Base-by-base conservation (phyloP, 1,139 yeast genomes). In the Candida sp. region DNA sequence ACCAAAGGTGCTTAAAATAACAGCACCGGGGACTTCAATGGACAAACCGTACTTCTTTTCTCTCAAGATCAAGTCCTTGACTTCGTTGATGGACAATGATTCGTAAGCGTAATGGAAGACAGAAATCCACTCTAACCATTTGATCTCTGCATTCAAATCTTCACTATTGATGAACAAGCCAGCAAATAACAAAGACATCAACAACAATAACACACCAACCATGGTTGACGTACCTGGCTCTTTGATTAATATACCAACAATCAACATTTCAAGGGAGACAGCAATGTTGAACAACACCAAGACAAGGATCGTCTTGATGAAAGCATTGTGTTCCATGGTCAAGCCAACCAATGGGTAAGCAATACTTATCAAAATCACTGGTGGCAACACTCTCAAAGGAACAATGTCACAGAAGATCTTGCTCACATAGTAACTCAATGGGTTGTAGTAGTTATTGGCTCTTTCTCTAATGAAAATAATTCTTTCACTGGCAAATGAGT, bases 11-110 rank as follows among this genome's bases (percentile, higher is more conserved):
- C 96, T 89, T 58, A 94, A 78, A 54, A 94, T 94, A 1, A 96
- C 96, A 1, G 99, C 98, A 5, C 99, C 99, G 0, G 99, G 99
- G n/a, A 94, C 96, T 68, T 92, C 97, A 58, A 94, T 94, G 47
- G 94, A 89, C 42, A 94, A 78, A 0, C 99, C 99, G 63, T 86
- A 94, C 69, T 94, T 94, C 66, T 86, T 86, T 65, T 94, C 99
- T 57, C 84, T 85, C 61, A 94, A 77, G 9, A 91, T 86, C 63
- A 94, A 78, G 47, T 90, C 90, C 63, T 86, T 88, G n/a, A 94
- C 98, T 67, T 94, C 99, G 66, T 94, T 94, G 49, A 94, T 93
- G 1, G 93, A 81, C 57, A 94, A 75, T 0, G 98, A 90, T 66
- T 94, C 99, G 65, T 93, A 94, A 0, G 97, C 98, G 65, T 92